Conservation (phyloP, 768 basidiomycete genomes). For the Neoboletus magnificus region DNA sequence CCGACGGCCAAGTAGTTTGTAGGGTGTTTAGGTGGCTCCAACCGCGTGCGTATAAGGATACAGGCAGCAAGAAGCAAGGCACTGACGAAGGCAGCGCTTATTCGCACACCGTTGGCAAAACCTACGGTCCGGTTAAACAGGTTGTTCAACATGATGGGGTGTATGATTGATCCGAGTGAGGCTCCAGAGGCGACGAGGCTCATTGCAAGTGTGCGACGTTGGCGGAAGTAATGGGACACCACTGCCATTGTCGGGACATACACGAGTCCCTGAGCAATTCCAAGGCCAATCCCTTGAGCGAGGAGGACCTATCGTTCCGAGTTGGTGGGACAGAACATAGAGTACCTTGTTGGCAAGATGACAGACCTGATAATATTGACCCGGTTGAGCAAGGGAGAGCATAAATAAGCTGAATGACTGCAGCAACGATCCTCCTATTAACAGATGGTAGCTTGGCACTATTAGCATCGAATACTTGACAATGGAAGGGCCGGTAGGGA, state of each 20-base stretch:
- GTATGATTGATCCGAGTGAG: constrained; percentile 26
- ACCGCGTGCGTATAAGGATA: constrained; percentile 37
- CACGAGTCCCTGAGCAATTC: constrained; percentile 44
- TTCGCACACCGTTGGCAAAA: constrained; percentile 50
- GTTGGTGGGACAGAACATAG: not conserved
- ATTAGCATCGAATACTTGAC: not conserved
- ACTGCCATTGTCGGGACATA: constrained; percentile 45
- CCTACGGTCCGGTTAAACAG: constrained; percentile 13
- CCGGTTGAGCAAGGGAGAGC: constrained; percentile 42
- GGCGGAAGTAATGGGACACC: constrained; percentile 44
- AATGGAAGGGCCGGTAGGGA: not conserved
- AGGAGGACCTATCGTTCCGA: constrained; percentile 41
- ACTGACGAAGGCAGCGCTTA: constrained; percentile 43
- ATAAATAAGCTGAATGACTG: constrained; percentile 41
- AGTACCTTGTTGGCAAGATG: not conserved
- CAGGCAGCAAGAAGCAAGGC: constrained; percentile 35
- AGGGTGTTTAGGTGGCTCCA: constrained; percentile 29
- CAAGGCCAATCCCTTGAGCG: constrained; percentile 45
- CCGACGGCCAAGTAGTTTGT: constrained; percentile 16
- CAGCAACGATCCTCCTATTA: constrained; percentile 44
- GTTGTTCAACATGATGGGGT: constrained; percentile 33
- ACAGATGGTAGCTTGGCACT: constrained; percentile 37
- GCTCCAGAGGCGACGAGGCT: constrained; percentile 41
- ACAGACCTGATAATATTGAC: constrained; percentile 42
- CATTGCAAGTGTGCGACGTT: constrained; percentile 41